Evolutionary conservation across 2,329 filamentous ascomycete species (phyloP).

Genomic region (Aspergillaceae sp.): DNA sequence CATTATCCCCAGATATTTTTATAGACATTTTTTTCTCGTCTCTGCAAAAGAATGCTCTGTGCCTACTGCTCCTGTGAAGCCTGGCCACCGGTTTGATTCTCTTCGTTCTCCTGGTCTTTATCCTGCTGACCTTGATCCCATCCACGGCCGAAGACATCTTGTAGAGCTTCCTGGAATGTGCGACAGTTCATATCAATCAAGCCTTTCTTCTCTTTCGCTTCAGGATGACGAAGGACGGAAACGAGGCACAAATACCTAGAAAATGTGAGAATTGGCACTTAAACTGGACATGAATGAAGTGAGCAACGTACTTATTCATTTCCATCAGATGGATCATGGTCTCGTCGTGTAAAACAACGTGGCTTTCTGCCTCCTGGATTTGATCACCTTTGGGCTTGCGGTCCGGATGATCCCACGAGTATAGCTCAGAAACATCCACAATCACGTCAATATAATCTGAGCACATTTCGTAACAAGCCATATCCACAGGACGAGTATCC

Average conservation of each 20-base stretch:
- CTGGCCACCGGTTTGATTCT: neutral
- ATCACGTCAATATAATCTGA: constrained; percentile 98
- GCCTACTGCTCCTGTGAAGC: neutral
- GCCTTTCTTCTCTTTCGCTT: constrained; percentile 54
- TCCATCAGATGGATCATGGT: constrained; percentile 58
- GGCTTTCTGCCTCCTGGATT: constrained; percentile 51
- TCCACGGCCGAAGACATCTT: constrained; percentile 50
- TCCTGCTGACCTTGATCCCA: constrained; percentile 34
- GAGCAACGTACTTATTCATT: constrained; percentile 52
- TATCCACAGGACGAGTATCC: constrained; percentile 84
- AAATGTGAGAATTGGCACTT: constrained; percentile 6
- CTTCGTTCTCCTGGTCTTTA: constrained; percentile 6
- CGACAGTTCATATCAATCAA: constrained; percentile 60
- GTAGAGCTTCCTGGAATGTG: constrained; percentile 54
- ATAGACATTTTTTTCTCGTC: neutral
- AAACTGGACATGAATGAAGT: no score
- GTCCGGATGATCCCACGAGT: constrained; percentile 58
- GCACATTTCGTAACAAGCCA: constrained; percentile 95
- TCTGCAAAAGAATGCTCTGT: no score
- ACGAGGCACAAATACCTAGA: constrained; percentile 55
- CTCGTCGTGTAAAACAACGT: constrained; percentile 54
- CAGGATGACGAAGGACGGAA: constrained; percentile 57
- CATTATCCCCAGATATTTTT: neutral
- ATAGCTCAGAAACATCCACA: constrained; percentile 92
- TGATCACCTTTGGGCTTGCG: constrained; percentile 36